Evolutionary conservation across 1,139 yeast genomes (phyloP), one percentile per base, ranked within the genome.

Genomic region (Geotrichum phurueaensis): DNA sequence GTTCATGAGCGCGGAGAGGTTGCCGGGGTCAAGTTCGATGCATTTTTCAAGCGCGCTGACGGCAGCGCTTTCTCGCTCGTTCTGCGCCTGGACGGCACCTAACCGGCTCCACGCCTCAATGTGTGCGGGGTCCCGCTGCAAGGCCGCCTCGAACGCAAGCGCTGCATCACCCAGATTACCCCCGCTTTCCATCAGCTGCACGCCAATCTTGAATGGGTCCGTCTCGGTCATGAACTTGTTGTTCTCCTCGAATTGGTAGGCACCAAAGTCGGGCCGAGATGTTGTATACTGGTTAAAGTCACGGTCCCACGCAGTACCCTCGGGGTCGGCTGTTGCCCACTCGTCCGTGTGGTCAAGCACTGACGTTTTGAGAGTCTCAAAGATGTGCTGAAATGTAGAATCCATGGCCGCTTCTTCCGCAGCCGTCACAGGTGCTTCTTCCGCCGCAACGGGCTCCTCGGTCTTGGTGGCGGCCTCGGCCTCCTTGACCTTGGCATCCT

Each of bases 91-190:
- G 12, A 91, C 97, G 66, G 89, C 88, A 2, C 99, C 99, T 58
- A 94, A 77, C 67, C 87, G 86, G 62, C 89, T 79, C 99, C 99
- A 94, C 0, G 98, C 98, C 73, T 89, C 89, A 3, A 86, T 83
- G 70, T 91, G 97, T 50, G 78, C 77, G n/a, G 90, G 84, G 68
- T 90, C 79, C 68, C 85, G 84, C 73, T 89, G 90, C 43, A 92
- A 89, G 0, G 98, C 98, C 2, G 98, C 97, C 75, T 94, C 99
- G 73, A 94, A 94, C 3, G 97, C 97, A 67, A 94, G 78, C 0
- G 97, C 97, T 1, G 98, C 98, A 70, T 92, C 96, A 53, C 95
- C 86, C 63, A 94, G 79, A 71, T 90, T 91, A 18, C 97, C 98
- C 12, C 98, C 98, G 68, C 86, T 86, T 71, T 89, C 97, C 97